These are phyloP conservation scores for Fusarium neocosmosporiellum DNA, from an alignment of 2,329 filamentous ascomycete species.

Conservation along the genomic window DNA sequence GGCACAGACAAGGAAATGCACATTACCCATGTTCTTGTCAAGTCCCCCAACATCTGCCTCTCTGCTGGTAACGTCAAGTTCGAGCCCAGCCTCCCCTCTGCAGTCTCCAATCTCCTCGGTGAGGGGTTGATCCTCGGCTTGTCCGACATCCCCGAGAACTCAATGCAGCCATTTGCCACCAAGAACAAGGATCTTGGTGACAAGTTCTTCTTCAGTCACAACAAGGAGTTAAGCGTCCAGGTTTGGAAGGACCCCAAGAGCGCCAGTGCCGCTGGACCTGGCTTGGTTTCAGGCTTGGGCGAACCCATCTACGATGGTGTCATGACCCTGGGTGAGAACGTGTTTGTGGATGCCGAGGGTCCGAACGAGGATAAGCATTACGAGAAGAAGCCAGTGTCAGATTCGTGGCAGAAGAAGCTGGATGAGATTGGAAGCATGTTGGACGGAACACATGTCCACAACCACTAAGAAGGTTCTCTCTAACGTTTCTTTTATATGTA, in stretches of 20 bases:
- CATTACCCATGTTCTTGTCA: slow-evolving; percentile 57
- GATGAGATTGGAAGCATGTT: slow-evolving; percentile 36
- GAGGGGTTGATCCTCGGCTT: slow-evolving; percentile 45
- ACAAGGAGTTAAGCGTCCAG: slow-evolving; percentile 10
- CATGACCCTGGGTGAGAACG: slow-evolving; percentile 20
- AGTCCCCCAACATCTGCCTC: slow-evolving; percentile 54
- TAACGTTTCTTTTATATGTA: neutral
- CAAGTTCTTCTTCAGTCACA: slow-evolving; percentile 25
- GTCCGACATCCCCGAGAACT: slow-evolving; percentile 47
- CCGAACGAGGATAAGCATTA: slow-evolving; percentile 34
- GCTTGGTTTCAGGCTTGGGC: slow-evolving; percentile 1
- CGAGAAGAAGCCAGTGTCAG: slow-evolving; percentile 15
- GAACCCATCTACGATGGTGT: slow-evolving; percentile 8
- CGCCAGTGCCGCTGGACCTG: slow-evolving; percentile 3
- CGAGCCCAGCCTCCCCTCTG: slow-evolving; percentile 4
- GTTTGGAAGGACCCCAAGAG: slow-evolving; percentile 29
- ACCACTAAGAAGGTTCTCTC: neutral
- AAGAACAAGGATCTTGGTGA: slow-evolving; percentile 16
- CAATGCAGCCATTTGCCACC: slow-evolving; percentile 53
- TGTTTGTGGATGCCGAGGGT: slow-evolving; percentile 37
- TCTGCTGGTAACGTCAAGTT: slow-evolving; percentile 41
- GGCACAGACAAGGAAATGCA: slow-evolving; percentile 49
- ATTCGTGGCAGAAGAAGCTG: slow-evolving; percentile 38
- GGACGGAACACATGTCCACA: slow-evolving; percentile 22
- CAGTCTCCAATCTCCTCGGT: slow-evolving; percentile 23